phyloP scores from a whole-genome alignment of 192 early-diverging fungal species.

The Radiomyces spectabilis region DNA sequence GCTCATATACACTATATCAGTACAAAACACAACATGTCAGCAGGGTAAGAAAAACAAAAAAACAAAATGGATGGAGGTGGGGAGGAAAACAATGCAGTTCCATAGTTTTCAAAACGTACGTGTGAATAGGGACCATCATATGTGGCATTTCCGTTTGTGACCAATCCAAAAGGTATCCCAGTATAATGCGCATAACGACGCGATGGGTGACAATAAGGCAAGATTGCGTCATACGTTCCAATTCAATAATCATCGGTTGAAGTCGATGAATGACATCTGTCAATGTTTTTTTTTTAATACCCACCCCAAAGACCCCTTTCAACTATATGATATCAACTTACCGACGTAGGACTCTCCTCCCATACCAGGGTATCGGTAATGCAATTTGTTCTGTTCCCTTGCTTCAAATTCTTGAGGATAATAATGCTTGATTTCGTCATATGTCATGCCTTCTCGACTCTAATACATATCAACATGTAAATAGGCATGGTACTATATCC shows the following conservation, averaged over 20 bases:
- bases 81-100: background rate
- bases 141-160: slow-evolving; percentile 30
- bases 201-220: slow-evolving; percentile 89
- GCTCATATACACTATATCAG: slow-evolving; percentile 28
- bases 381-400: slow-evolving; percentile 81
- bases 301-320: no score
- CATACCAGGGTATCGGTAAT: slow-evolving; percentile 92
- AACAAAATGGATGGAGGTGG: background rate
- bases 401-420: slow-evolving; percentile 79
- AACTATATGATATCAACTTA: no score
- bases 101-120: slow-evolving; percentile 10
- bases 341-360: slow-evolving; percentile 87
- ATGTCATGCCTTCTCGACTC: slow-evolving; percentile 68
- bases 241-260: slow-evolving; percentile 89
- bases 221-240: slow-evolving; percentile 86
- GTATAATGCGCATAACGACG: slow-evolving; percentile 82
- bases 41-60: background rate
- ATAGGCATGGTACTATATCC: background rate
- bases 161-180: slow-evolving; percentile 83
- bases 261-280: slow-evolving; percentile 90
- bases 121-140: slow-evolving; percentile 32
- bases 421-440: slow-evolving; percentile 65
- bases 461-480: slow-evolving; percentile 5
- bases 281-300: no score
- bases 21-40: background rate